Evolutionary conservation across 1,284 basidiomycete species (phyloP).

Genomic region (Microbotryum violaceum): DNA sequence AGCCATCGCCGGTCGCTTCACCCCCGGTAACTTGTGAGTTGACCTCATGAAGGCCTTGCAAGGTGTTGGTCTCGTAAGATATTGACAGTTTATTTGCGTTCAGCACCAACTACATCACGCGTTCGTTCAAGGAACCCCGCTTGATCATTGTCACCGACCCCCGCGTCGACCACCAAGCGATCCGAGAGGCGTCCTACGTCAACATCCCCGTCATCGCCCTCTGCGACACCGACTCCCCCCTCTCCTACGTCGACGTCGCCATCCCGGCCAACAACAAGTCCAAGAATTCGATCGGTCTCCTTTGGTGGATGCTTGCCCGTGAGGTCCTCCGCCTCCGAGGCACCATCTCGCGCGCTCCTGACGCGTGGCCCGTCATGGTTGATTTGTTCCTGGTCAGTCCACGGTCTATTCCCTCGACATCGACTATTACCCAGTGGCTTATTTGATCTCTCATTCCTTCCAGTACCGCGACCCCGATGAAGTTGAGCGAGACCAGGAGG

Average conservation of each 20-base stretch:
- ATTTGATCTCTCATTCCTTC: neutral
- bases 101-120: slow-evolving; percentile 57
- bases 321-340: slow-evolving; percentile 95
- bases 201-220: slow-evolving; percentile 99
- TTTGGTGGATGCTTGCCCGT: slow-evolving; percentile 98
- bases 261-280: slow-evolving; percentile 99
- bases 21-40: slow-evolving; percentile 66
- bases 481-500: slow-evolving; percentile 93
- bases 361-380: slow-evolving; percentile 96
- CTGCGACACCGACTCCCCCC: slow-evolving; percentile 94
- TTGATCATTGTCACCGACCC: slow-evolving; percentile 98
- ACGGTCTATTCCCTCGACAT: too few species aligned
- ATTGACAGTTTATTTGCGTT: neutral
- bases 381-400: slow-evolving; percentile 83
- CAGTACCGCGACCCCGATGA: slow-evolving; percentile 97
- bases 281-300: slow-evolving; percentile 89
- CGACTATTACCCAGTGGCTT: too few species aligned
- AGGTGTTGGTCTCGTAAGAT: too few species aligned
- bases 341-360: slow-evolving; percentile 75
- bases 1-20: slow-evolving; percentile 98
- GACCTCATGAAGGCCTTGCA: neutral
- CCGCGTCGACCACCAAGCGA: slow-evolving; percentile 98
- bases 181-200: slow-evolving; percentile 98
- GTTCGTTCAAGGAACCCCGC: slow-evolving; percentile 99
- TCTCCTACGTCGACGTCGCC: slow-evolving; percentile 95